Evolutionary conservation across 2,329 filamentous ascomycete species (phyloP).

Genomic region (Monosporascus sp.): DNA sequence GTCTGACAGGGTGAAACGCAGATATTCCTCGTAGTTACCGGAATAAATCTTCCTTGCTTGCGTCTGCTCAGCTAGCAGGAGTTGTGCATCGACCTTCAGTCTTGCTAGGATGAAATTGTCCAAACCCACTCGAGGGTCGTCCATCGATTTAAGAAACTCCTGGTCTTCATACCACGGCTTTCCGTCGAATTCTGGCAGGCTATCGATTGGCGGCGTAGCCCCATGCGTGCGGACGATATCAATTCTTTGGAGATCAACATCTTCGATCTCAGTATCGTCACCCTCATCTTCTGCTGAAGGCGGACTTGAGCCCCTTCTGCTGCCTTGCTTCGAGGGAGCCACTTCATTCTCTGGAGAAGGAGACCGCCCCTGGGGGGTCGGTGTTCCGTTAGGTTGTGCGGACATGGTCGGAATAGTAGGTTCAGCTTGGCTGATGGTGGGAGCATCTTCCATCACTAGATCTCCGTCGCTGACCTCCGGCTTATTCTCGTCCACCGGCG

Average conservation of each 20-base stretch:
- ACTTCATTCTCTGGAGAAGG: slow-evolving; percentile 21
- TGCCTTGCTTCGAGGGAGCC: slow-evolving; percentile 18
- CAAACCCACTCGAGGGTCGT: slow-evolving; percentile 33
- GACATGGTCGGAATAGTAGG: slow-evolving; percentile 12
- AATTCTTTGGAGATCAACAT: slow-evolving; percentile 44
- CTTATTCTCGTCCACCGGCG: slow-evolving; percentile 8
- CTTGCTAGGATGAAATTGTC: slow-evolving; percentile 41
- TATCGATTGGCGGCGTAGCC: slow-evolving; percentile 50
- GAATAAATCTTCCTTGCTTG: slow-evolving; percentile 37
- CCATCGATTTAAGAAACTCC: slow-evolving; percentile 37
- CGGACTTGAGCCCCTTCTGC: slow-evolving; percentile 33
- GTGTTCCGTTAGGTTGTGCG: slow-evolving; percentile 6
- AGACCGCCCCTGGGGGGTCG: slow-evolving; percentile 14
- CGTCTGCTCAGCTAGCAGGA: slow-evolving; percentile 33
- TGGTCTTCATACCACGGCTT: slow-evolving; percentile 44
- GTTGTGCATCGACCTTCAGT: slow-evolving; percentile 36
- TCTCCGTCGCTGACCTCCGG: slow-evolving; percentile 23
- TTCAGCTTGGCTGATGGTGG: slow-evolving; percentile 14
- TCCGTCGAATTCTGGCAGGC: slow-evolving; percentile 42
- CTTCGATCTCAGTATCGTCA: slow-evolving; percentile 51
- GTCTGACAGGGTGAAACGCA: slow-evolving; percentile 50
- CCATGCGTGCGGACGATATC: slow-evolving; percentile 46
- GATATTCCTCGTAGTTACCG: slow-evolving; percentile 45
- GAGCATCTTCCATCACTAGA: slow-evolving; percentile 32
- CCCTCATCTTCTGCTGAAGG: slow-evolving; percentile 46